phyloP scores from a whole-genome alignment of 768 basidiomycete species.

The Clavaria fumosa region DNA sequence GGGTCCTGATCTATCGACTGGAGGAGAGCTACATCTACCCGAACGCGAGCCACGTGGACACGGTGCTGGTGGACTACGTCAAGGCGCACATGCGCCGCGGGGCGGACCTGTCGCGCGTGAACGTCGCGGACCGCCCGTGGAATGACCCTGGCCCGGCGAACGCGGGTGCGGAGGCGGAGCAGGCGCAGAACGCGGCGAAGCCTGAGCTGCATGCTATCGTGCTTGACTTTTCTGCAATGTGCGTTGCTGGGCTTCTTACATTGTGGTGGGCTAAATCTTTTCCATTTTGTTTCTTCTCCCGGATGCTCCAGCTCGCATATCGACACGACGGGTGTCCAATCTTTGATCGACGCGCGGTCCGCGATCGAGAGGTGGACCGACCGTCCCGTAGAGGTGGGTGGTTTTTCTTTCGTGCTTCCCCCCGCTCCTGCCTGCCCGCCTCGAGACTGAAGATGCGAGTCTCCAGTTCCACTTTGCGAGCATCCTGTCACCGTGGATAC shows the following conservation, averaged over 20 bases:
- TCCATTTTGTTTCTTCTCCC: too few relatives aligned
- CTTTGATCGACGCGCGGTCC: constrained; percentile 74
- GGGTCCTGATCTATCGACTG: constrained; percentile 81
- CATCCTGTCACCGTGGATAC: constrained; percentile 86
- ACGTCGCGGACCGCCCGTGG: constrained; percentile 71
- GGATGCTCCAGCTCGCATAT: constrained; percentile 48
- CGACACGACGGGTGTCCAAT: constrained; percentile 85
- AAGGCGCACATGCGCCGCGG: constrained; percentile 65
- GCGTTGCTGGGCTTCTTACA: too few relatives aligned
- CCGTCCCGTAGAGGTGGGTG: constrained; percentile 48
- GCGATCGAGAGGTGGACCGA: constrained; percentile 85
- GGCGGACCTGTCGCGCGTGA: constrained; percentile 50
- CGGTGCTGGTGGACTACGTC: constrained; percentile 65
- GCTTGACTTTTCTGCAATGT: constrained; percentile 80
- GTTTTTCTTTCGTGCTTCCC: constrained; percentile 1
- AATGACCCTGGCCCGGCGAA: constrained; percentile 74
- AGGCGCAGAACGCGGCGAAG: constrained; percentile 32
- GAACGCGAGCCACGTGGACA: constrained; percentile 55
- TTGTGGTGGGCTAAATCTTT: too few relatives aligned
- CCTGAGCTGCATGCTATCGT: constrained; percentile 76
- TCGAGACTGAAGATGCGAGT: constrained; percentile 1
- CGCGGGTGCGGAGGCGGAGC: constrained; percentile 30
- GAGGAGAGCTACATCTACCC: constrained; percentile 86
- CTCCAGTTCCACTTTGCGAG: constrained; percentile 85
- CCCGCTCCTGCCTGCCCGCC: background rate